phyloP scores from a whole-genome alignment of 2,329 filamentous ascomycete species.

The Aspergillus pseudoglaucus region DNA sequence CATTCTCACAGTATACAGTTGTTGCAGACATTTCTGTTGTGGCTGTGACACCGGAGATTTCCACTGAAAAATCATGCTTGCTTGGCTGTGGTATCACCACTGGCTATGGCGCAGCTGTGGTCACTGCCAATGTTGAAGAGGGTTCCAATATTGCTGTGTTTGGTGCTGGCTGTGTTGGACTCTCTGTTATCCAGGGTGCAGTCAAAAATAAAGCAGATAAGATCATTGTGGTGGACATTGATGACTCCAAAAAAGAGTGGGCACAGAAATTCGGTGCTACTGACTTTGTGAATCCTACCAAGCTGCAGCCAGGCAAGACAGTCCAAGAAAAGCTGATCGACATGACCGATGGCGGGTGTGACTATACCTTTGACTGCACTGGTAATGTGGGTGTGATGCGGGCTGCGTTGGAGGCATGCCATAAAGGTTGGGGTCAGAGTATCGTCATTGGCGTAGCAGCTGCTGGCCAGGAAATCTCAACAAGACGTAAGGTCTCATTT shows the following conservation, averaged over 20 bases:
- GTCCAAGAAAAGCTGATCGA: constrained; percentile 91
- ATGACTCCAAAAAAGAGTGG: constrained; percentile 88
- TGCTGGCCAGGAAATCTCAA: constrained; percentile 90
- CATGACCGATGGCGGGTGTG: constrained; percentile 95
- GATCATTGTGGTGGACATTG: constrained; percentile 66
- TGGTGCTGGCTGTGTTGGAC: constrained; percentile 89
- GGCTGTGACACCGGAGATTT: constrained; percentile 79
- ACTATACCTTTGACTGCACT: constrained; percentile 99
- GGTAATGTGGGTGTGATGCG: constrained; percentile 96
- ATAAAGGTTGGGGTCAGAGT: constrained; percentile 98
- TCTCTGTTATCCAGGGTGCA: constrained; percentile 91
- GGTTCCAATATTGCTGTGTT: constrained; percentile 88
- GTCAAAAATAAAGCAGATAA: constrained; percentile 68
- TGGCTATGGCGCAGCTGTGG: constrained; percentile 89
- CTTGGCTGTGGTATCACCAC: constrained; percentile 98
- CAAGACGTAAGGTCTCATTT: constrained; percentile 51
- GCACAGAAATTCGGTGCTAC: constrained; percentile 90
- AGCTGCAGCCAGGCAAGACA: constrained; percentile 61
- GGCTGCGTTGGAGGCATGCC: constrained; percentile 89
- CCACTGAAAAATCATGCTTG: constrained; percentile 93
- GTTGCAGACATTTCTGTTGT: constrained; percentile 98
- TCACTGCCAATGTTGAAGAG: constrained; percentile 86
- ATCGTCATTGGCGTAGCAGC: constrained; percentile 97
- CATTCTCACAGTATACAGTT: constrained; percentile 98
- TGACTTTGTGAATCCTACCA: constrained; percentile 89